Percentiles rank a stretch among this genome's conserved stretches.
Conservation (phyloP, 352 stramenopile genomes). For the Achlya hypogyna region DNA sequence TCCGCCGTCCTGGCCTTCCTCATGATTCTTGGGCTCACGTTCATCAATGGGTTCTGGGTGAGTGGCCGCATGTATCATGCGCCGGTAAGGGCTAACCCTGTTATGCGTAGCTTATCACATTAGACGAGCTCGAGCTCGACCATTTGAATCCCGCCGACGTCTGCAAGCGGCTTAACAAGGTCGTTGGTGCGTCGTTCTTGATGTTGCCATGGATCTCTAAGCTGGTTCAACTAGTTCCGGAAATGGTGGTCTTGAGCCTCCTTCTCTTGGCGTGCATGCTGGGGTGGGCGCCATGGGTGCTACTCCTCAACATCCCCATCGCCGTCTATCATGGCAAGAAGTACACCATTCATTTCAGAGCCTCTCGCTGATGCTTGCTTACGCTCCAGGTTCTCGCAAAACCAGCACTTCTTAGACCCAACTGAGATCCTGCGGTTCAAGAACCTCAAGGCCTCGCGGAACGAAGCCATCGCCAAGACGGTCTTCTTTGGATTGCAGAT, state of each 20-base stretch:
- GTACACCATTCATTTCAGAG: slow-evolving; percentile 25
- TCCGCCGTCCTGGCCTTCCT: slow-evolving; percentile 74
- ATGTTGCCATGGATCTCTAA: background rate
- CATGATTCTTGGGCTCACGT: slow-evolving; percentile 76
- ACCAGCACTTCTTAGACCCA: slow-evolving; percentile 75
- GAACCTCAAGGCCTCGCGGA: slow-evolving; percentile 63
- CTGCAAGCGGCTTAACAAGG: slow-evolving; percentile 71
- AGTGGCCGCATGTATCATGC: slow-evolving; percentile 19
- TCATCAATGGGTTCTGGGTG: slow-evolving; percentile 83
- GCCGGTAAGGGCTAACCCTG: background rate
- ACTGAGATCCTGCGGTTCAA: slow-evolving; percentile 84
- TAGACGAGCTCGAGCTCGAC: slow-evolving; percentile 80
- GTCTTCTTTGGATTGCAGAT: slow-evolving; percentile 84
- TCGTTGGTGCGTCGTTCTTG: slow-evolving; percentile 46
- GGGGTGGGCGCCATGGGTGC: slow-evolving; percentile 63
- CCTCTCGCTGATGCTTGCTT: background rate
- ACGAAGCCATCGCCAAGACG: slow-evolving; percentile 75
- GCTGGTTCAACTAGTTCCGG: slow-evolving; percentile 36
- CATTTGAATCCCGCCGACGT: slow-evolving; percentile 82
- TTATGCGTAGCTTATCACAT: slow-evolving; percentile 52
- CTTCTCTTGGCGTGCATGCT: slow-evolving; percentile 65
- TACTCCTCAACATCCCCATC: slow-evolving; percentile 72
- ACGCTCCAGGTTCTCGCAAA: slow-evolving; percentile 42
- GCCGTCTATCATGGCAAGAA: slow-evolving; percentile 62
- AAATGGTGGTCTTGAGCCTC: slow-evolving; percentile 73